Percentiles rank a stretch among this genome's conserved stretches.
Evolutionary conservation across 306 rosid genomes (phyloP).

Genomic region (Pueraria montana): DNA sequence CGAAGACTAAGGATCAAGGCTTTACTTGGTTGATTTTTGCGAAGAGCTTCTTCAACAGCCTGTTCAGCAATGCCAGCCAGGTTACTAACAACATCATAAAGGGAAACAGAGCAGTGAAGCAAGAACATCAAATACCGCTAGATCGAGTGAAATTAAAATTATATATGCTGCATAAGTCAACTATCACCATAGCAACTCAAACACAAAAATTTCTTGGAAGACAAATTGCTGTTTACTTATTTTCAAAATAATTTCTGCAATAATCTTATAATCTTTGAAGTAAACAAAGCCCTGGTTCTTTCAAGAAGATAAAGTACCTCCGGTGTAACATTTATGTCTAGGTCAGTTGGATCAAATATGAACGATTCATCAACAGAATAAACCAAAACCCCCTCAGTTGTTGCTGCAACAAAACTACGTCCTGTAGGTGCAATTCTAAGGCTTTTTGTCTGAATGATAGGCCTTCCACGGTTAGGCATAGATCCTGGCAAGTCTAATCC

Average conservation of each 20-base stretch:
- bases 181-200: constrained; percentile 5
- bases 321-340: constrained; percentile 95
- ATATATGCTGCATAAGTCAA: not conserved
- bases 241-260: constrained; percentile 10
- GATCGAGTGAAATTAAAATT: constrained; percentile 4
- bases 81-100: constrained; percentile 19
- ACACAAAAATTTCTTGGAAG: not conserved
- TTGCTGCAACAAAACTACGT: constrained; percentile 92
- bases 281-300: not conserved
- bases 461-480: constrained; percentile 85
- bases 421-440: constrained; percentile 95
- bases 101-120: constrained; percentile 27
- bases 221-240: not conserved
- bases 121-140: constrained; percentile 6
- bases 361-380: constrained; percentile 90
- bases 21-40: constrained; percentile 70
- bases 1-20: constrained; percentile 92
- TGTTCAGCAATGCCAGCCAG: constrained; percentile 52
- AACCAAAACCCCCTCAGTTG: constrained; percentile 92
- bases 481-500: constrained; percentile 91
- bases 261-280: constrained; percentile 24
- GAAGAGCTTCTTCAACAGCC: constrained; percentile 88
- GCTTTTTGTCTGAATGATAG: constrained; percentile 80
- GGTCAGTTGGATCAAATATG: constrained; percentile 95
- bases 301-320: constrained; percentile 63